Percentiles rank a stretch among this genome's conserved stretches.
Conservation (phyloP, 331 rosid species). For the Telfairia occidentalis region DNA sequence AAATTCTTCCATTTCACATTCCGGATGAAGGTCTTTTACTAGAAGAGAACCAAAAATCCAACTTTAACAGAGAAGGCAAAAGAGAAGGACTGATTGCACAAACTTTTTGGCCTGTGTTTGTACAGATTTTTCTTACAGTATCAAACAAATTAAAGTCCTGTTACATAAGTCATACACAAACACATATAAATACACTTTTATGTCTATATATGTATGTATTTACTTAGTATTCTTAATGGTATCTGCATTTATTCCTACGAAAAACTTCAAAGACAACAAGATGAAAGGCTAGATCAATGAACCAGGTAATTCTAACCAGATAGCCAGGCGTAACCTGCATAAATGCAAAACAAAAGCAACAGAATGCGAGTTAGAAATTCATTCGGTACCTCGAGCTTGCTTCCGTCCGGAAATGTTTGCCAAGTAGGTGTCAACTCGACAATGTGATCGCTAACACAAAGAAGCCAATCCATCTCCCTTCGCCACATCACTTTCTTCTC, state of each 20-base stretch:
- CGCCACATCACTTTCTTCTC: constrained; percentile 87
- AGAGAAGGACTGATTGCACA: neutral
- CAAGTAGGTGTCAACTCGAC: constrained; percentile 76
- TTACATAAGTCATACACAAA: neutral
- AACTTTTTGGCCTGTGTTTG: neutral
- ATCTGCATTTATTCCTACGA: neutral
- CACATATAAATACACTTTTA: neutral
- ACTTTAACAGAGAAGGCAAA: neutral
- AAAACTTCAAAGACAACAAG: neutral
- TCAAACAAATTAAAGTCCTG: neutral
- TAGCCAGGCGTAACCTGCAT: neutral
- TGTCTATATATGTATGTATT: neutral
- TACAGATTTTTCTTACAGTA: neutral
- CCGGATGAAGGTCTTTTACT: neutral
- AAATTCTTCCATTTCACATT: neutral
- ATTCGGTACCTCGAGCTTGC: constrained; percentile 60
- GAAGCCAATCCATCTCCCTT: constrained; percentile 88
- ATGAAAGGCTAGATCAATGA: neutral
- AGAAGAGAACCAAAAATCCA: neutral
- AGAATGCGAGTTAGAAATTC: neutral
- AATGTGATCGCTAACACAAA: constrained; percentile 81
- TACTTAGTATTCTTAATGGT: neutral
- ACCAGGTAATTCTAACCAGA: neutral
- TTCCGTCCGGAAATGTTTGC: constrained; percentile 92
- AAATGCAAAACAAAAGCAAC: neutral